phyloP scores from a whole-genome alignment of 768 basidiomycete species.

The Suillus lakei region DNA sequence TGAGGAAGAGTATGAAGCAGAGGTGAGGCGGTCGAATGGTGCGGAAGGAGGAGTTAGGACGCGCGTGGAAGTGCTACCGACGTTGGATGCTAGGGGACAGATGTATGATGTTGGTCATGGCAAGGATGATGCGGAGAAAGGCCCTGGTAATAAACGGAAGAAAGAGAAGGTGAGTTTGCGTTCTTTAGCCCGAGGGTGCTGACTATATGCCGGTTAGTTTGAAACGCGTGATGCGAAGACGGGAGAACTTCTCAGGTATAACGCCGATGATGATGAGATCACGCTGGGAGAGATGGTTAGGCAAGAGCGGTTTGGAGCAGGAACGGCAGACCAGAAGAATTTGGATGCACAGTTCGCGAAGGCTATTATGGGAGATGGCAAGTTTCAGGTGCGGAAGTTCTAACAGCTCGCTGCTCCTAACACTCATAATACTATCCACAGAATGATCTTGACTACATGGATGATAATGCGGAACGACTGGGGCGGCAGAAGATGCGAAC shows the following conservation, averaged over 20 bases:
- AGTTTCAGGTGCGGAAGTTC: slow-evolving; percentile 68
- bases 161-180: slow-evolving; percentile 61
- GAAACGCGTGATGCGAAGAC: slow-evolving; percentile 91
- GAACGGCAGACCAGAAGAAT: slow-evolving; percentile 89
- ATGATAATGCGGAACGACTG: slow-evolving; percentile 94
- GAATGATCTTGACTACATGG: slow-evolving; percentile 93
- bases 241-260: slow-evolving; percentile 86
- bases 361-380: slow-evolving; percentile 86
- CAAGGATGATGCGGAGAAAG: slow-evolving; percentile 54
- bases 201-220: slow-evolving; percentile 47
- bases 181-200: slow-evolving; percentile 11
- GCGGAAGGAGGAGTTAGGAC: slow-evolving; percentile 49
- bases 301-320: slow-evolving; percentile 90
- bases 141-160: slow-evolving; percentile 78
- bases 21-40: slow-evolving; percentile 56
- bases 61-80: slow-evolving; percentile 85
- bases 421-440: slow-evolving; percentile 30
- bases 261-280: slow-evolving; percentile 87
- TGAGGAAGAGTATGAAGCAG: slow-evolving; percentile 85
- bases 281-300: slow-evolving; percentile 92
- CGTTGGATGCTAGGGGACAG: slow-evolving; percentile 80
- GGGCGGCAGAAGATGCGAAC: slow-evolving; percentile 94
- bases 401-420: neutral
- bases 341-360: slow-evolving; percentile 89
- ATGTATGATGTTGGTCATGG: slow-evolving; percentile 91